Conservation (phyloP, 1,284 basidiomycete species). For the Vanrija pseudolonga region DNA sequence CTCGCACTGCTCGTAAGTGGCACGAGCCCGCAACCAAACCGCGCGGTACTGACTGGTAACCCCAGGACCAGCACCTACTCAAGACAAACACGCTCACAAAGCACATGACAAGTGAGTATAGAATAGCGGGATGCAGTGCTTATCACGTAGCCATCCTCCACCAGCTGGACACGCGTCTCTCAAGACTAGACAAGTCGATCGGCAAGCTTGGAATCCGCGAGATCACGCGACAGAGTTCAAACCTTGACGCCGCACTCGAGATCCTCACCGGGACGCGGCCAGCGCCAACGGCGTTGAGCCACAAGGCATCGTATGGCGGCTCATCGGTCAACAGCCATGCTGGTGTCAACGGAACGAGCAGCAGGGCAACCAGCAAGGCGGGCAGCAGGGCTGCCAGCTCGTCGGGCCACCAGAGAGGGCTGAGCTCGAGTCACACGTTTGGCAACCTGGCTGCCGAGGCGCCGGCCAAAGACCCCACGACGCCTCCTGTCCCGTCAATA, state of each 20-base stretch:
- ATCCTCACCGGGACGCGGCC: not conserved
- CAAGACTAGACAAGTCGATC: slow-evolving; percentile 47
- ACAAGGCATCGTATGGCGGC: no score
- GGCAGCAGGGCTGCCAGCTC: no score
- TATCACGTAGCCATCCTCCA: slow-evolving; percentile 36
- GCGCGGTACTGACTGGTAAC: not conserved
- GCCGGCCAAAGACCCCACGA: no score
- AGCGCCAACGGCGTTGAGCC: no score
- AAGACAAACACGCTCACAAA: slow-evolving; percentile 48
- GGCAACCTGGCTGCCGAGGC: no score
- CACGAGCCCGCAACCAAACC: no score
- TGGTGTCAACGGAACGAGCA: no score
- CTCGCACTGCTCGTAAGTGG: slow-evolving; percentile 40
- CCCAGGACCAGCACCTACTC: slow-evolving; percentile 47
- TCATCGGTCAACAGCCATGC: no score
- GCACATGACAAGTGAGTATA: slow-evolving; percentile 44
- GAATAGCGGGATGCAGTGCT: not conserved
- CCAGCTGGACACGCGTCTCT: slow-evolving; percentile 45
- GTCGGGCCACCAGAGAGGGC: no score
- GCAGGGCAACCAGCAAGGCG: no score
- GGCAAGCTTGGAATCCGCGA: slow-evolving; percentile 46
- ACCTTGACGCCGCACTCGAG: slow-evolving; percentile 9
- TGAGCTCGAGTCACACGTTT: no score
- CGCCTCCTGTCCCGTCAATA: no score
- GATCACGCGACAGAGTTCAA: slow-evolving; percentile 19